Percentiles rank a stretch among this genome's conserved stretches.
Evolutionary conservation across 192 early-diverging fungal genomes (phyloP).

Genomic region (Coemansia sp.): DNA sequence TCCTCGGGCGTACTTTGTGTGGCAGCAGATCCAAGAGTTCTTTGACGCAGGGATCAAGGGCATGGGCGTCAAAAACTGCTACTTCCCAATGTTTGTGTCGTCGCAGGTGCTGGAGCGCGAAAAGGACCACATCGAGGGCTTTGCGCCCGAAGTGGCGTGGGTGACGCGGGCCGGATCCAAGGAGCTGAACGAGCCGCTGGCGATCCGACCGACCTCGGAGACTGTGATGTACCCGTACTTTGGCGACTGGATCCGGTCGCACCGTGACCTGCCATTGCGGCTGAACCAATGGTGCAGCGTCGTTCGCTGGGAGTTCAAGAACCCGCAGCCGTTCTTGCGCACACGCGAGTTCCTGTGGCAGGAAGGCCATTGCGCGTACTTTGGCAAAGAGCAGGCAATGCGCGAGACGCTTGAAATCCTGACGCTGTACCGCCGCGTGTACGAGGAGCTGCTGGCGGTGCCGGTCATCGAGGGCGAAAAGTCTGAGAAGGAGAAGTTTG

Average conservation of each 20-base stretch:
- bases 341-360: constrained; percentile 99
- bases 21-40: constrained; percentile 95
- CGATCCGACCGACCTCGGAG: constrained; percentile 98
- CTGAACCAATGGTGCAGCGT: constrained; percentile 99
- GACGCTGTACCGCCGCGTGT: constrained; percentile 93
- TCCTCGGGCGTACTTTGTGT: constrained; percentile 92
- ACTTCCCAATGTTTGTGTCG: constrained; percentile 99
- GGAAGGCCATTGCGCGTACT: constrained; percentile 97
- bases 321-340: constrained; percentile 97
- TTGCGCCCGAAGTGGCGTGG: constrained; percentile 99
- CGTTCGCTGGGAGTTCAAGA: constrained; percentile 99
- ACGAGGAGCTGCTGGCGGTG: constrained; percentile 95
- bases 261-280: constrained; percentile 94
- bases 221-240: constrained; percentile 99
- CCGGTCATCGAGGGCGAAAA: constrained; percentile 96
- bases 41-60: constrained; percentile 89
- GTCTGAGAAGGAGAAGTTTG: constrained; percentile 99
- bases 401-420: constrained; percentile 86
- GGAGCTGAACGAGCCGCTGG: constrained; percentile 95
- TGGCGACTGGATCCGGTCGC: constrained; percentile 94
- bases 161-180: constrained; percentile 92
- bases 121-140: constrained; percentile 99
- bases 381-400: constrained; percentile 85
- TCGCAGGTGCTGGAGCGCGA: constrained; percentile 83
- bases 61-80: constrained; percentile 93